Conservation (phyloP, 176 grass and related monocot species). For the Bothriochloa decipiens region DNA sequence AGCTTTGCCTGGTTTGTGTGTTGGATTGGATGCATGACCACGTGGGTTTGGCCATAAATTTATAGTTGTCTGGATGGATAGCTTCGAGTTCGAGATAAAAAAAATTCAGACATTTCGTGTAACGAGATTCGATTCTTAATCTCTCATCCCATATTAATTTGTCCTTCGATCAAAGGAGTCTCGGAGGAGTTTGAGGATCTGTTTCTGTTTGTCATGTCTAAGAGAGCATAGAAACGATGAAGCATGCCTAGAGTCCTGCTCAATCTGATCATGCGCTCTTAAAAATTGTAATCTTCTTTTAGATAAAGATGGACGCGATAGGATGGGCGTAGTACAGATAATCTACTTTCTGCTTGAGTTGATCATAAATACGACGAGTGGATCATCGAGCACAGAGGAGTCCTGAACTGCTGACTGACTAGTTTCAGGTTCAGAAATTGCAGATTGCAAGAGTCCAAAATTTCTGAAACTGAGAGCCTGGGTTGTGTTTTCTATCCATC, state of each 20-base stretch:
- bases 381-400: neutral
- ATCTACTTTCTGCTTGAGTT: neutral
- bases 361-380: neutral
- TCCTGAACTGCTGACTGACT: neutral
- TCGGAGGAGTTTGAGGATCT: neutral
- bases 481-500: neutral
- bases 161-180: neutral
- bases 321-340: neutral
- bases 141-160: neutral
- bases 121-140: neutral
- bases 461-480: neutral
- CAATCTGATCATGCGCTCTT: neutral
- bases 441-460: neutral
- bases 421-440: neutral
- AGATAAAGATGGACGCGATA: neutral
- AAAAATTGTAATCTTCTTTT: neutral
- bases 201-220: neutral
- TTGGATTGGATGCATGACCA: neutral
- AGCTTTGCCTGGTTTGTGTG: neutral
- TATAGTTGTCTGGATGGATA: constrained; percentile 4
- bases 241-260: neutral
- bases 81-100: neutral
- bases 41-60: constrained; percentile 24
- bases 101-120: neutral
- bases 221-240: neutral